Base-by-base conservation (phyloP, 768 basidiomycete species). In the Mrakia frigida region DNA sequence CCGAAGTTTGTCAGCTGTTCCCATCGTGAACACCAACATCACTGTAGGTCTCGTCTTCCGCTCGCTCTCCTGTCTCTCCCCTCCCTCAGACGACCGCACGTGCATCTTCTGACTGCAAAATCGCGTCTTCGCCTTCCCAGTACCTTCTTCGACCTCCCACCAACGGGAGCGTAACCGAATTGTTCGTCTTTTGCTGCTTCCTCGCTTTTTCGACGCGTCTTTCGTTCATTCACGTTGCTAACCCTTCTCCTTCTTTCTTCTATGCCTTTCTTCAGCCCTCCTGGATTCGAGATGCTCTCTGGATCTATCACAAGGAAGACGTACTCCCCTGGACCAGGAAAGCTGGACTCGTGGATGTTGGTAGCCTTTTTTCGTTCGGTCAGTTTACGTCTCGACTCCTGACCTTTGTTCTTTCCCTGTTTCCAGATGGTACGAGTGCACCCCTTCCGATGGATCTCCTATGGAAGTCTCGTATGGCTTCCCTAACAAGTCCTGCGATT, bases 401-500 rank as follows among this genome's bases (percentile, higher is more conserved):
- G 7, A 46, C 6, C 43, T 14, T 46, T 46, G 9, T 14, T 14
- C 43, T 46, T 46, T 14, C 2, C 43, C 16, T 46, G n/a, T n/a
- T n/a, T n/a, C n/a, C n/a, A 59, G 56, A 3, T 69, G 68, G 68
- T 69, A 69, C 68, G 68, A 69, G 41, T 69, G 68, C 68, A 31
- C 23, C 16, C 68, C 68, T 6, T 14, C 68, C 2, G 39, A 69
- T 39, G 68, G 68, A 18, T n/a, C 25, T 16, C 11, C 68, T 5
- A 43, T n/a, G 33, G 39, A 37, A 13, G 25, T 41, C 1, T 41
- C 68, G 21, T 69, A 41, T 14, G 68, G 39, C 9, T 37, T 69
- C 10, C 68, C 68, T 9, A 41, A 69, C 7, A 35, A 25, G 18
- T 14, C 33, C 5, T 69, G 68, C 41, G 13, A 39, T 1, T 23